A percentile compares a stretch with the other conserved stretches of the same genome.
Evolutionary conservation across 176 grass and related monocot genomes (phyloP).

Genomic region (Dactylis glomerata): DNA sequence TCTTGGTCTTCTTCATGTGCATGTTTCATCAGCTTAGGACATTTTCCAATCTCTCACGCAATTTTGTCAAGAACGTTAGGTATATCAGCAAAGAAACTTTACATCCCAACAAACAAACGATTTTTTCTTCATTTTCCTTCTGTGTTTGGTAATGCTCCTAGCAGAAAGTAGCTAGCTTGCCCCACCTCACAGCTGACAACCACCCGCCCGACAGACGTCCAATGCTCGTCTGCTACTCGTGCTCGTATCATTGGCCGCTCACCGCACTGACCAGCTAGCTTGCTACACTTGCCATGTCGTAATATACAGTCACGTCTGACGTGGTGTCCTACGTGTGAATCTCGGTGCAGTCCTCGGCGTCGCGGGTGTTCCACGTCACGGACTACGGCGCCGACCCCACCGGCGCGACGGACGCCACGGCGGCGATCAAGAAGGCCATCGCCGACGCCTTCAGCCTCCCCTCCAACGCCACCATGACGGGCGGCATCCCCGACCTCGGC

Average conservation of each 20-base stretch:
- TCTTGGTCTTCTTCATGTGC: not conserved
- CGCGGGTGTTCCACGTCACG: slow-evolving; percentile 72
- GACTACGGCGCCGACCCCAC: slow-evolving; percentile 84
- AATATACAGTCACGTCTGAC: not conserved
- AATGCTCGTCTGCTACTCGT: not conserved
- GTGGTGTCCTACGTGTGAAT: not conserved
- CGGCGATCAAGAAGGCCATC: slow-evolving; percentile 70
- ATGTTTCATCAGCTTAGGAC: not conserved
- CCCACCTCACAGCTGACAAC: not conserved
- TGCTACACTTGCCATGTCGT: not conserved
- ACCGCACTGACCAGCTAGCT: not conserved
- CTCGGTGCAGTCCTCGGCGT: slow-evolving; percentile 7
- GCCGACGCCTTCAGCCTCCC: slow-evolving; percentile 63
- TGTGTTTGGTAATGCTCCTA: not conserved
- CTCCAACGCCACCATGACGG: slow-evolving; percentile 49
- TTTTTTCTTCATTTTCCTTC: not conserved
- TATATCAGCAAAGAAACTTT: not conserved
- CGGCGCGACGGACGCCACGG: slow-evolving; percentile 52
- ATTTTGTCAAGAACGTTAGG: slow-evolving; percentile 33
- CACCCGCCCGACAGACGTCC: not conserved
- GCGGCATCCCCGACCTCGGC: slow-evolving; percentile 74
- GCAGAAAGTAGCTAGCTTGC: not conserved
- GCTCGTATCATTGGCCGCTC: not conserved
- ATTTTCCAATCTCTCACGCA: not conserved
- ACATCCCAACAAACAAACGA: not conserved